Conservation (phyloP, 345 rosid genomes). For the Citrus glauca region DNA sequence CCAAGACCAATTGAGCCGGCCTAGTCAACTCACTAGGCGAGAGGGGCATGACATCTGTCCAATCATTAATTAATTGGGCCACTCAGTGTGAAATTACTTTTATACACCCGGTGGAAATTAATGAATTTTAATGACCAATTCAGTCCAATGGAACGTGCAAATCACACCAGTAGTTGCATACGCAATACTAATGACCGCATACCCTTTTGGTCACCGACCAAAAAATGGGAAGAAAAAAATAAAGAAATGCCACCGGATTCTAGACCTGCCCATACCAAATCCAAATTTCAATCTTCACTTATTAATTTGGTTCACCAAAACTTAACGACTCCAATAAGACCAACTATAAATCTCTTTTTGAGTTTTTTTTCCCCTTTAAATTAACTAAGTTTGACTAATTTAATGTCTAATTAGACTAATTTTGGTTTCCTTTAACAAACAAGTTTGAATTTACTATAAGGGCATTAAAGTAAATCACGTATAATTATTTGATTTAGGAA, state of each 20-base stretch:
- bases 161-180: too few species aligned
- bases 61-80: background rate
- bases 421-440: too few species aligned
- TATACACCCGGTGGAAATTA: too few species aligned
- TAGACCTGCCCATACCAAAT: constrained; percentile 1
- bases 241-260: background rate
- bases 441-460: background rate
- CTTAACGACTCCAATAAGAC: background rate
- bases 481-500: background rate
- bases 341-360: too few species aligned
- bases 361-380: too few species aligned
- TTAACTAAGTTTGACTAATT: too few species aligned
- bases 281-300: background rate
- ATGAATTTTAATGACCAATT: too few species aligned
- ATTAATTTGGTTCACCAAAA: background rate
- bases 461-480: too few species aligned
- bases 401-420: too few species aligned
- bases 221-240: background rate
- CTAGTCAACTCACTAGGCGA: constrained; percentile 29
- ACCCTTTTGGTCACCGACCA: background rate
- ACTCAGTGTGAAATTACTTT: background rate
- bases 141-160: background rate
- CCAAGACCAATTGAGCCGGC: constrained; percentile 12
- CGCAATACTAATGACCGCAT: too few species aligned
- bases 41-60: constrained; percentile 22